Conservation (phyloP, 345 rosid genomes). For the Dipteronia dyeriana region DNA sequence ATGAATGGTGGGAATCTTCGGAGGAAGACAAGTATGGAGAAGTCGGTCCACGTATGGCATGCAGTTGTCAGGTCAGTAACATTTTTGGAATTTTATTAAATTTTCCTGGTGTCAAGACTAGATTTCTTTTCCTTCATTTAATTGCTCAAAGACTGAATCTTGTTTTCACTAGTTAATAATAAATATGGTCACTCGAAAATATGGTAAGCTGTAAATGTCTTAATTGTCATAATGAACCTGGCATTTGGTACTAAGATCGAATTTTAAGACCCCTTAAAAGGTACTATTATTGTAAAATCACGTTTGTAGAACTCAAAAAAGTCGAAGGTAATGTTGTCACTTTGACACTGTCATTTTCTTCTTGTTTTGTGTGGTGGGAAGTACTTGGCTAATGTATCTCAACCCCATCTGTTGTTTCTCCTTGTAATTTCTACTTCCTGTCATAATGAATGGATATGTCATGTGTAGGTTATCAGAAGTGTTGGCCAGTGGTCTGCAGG, state of each 20-base stretch:
- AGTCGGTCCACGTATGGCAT: slow-evolving; percentile 58
- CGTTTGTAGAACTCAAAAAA: not conserved
- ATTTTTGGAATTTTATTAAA: not conserved
- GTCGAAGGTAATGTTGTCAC: not conserved
- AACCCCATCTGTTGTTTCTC: not conserved
- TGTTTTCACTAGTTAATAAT: no score
- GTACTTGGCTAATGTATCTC: not conserved
- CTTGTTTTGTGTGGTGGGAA: not conserved
- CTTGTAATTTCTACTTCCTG: slow-evolving; percentile 1
- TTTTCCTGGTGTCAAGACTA: no score
- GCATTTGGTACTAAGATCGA: not conserved
- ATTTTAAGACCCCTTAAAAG: not conserved
- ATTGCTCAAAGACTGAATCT: not conserved
- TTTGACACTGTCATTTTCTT: not conserved
- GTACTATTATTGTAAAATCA: not conserved
- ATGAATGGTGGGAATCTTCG: slow-evolving; percentile 40
- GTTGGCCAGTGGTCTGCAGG: slow-evolving; percentile 96
- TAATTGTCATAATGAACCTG: not conserved
- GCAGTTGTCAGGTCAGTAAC: slow-evolving; percentile 69
- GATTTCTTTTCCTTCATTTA: not conserved
- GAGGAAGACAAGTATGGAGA: slow-evolving; percentile 40
- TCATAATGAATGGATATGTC: slow-evolving; percentile 1
- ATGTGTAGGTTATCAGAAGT: slow-evolving; percentile 70
- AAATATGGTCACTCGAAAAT: no score
- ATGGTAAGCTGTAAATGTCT: no score